Conservation (phyloP, 192 early-diverging fungal genomes). For the Geranomyces michiganensis region DNA sequence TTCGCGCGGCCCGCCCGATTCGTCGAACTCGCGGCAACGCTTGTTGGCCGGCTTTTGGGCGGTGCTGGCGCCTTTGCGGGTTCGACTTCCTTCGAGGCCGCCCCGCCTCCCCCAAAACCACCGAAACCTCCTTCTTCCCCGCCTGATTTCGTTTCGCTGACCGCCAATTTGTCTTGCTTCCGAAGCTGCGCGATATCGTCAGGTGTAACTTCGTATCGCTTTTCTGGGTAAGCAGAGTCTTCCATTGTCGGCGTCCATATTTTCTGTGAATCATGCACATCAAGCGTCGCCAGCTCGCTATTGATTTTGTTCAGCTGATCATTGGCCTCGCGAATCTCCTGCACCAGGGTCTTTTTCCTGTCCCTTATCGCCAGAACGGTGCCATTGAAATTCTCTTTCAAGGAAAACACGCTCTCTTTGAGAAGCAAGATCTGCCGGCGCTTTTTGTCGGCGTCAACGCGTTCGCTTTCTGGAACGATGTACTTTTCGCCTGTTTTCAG, state of each 20-base stretch:
- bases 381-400: conserved; percentile 64
- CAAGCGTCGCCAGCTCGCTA: conserved; percentile 39
- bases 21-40: neutral
- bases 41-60: conserved; percentile 21
- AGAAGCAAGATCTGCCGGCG: conserved; percentile 57
- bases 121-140: conserved; percentile 44
- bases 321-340: conserved; percentile 41
- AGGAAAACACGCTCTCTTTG: conserved; percentile 53
- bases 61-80: neutral
- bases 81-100: conserved; percentile 29
- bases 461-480: conserved; percentile 68
- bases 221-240: conserved; percentile 52
- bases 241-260: conserved; percentile 48
- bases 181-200: conserved; percentile 51
- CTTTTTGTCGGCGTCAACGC: conserved; percentile 70
- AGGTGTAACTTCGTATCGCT: conserved; percentile 47
- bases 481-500: conserved; percentile 68
- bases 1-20: neutral
- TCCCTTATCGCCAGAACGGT: conserved; percentile 45
- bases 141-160: conserved; percentile 30
- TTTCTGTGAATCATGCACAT: conserved; percentile 23
- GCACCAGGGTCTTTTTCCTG: conserved; percentile 39
- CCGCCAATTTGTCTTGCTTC: conserved; percentile 40
- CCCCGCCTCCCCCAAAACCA: conserved; percentile 41
- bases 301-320: conserved; percentile 41